These are phyloP conservation scores for Bjerkandera adusta DNA, from an alignment of 1,284 basidiomycete species.

Conservation along the genomic window DNA sequence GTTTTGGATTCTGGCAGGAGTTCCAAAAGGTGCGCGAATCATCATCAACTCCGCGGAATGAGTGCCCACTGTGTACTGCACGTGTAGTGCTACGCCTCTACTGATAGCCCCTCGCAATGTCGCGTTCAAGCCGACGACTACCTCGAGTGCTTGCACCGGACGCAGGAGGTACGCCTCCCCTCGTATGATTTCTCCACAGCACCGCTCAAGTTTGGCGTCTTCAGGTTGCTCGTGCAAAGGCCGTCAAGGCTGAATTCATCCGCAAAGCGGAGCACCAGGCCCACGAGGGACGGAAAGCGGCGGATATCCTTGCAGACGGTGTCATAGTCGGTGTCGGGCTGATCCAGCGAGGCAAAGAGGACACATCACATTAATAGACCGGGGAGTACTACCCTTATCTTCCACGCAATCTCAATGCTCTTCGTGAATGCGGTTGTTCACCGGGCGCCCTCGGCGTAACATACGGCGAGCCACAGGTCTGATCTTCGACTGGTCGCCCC, in stretches of 20 bases:
- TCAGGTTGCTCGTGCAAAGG: slow-evolving; percentile 73
- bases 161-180: slow-evolving; percentile 71
- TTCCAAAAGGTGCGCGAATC: slow-evolving; percentile 65
- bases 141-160: slow-evolving; percentile 90
- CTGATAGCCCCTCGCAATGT: slow-evolving; percentile 79
- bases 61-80: no score
- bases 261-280: slow-evolving; percentile 65
- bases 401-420: no score
- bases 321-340: slow-evolving; percentile 74
- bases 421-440: no score
- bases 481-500: no score
- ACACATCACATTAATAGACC: slow-evolving; percentile 14
- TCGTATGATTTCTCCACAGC: slow-evolving; percentile 8
- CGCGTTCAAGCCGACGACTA: slow-evolving; percentile 81
- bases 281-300: slow-evolving; percentile 68
- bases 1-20: slow-evolving; percentile 93
- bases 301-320: slow-evolving; percentile 72
- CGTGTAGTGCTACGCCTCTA: slow-evolving; percentile 80
- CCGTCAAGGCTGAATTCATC: slow-evolving; percentile 73
- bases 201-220: slow-evolving; percentile 6
- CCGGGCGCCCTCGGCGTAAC: no score
- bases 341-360: slow-evolving; percentile 51
- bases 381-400: no score
- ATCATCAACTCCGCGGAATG: no score
- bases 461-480: no score